Evolutionary conservation across 1,139 yeast species (phyloP).

Genomic region (Taphrina pruni): DNA sequence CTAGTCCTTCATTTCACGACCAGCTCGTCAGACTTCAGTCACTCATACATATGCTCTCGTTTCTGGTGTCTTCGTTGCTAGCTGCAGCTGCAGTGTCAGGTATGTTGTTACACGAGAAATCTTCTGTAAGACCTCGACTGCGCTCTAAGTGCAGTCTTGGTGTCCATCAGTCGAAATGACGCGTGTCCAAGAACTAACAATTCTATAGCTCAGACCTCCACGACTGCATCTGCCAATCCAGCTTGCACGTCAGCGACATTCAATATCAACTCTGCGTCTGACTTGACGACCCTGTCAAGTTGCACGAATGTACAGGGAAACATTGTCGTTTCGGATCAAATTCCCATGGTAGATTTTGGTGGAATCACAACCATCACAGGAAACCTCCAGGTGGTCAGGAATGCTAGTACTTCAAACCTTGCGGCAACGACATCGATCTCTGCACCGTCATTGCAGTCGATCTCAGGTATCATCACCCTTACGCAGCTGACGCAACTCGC

Average conservation of each 20-base stretch:
- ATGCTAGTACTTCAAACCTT: slow-evolving; percentile 64
- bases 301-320: slow-evolving; percentile 86
- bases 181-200: slow-evolving; percentile 10
- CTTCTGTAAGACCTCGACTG: not conserved
- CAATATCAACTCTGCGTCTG: slow-evolving; percentile 65
- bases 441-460: slow-evolving; percentile 78
- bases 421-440: slow-evolving; percentile 55
- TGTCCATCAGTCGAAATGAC: not conserved
- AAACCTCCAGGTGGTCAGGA: slow-evolving; percentile 61
- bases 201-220: slow-evolving; percentile 10
- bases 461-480: slow-evolving; percentile 71
- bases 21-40: not conserved
- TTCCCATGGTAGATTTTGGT: slow-evolving; percentile 57
- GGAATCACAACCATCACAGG: slow-evolving; percentile 76
- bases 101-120: slow-evolving; percentile 2
- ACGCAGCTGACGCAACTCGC: slow-evolving; percentile 69
- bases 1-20: slow-evolving; percentile 1
- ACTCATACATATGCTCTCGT: slow-evolving; percentile 17
- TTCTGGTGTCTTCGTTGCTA: slow-evolving; percentile 18
- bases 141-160: not conserved
- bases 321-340: slow-evolving; percentile 67
- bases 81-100: slow-evolving; percentile 26
- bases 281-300: slow-evolving; percentile 71
- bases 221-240: slow-evolving; percentile 24
- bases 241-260: slow-evolving; percentile 34